phyloP scores from a whole-genome alignment of 2,329 filamentous ascomycete genomes.

The Ophiostoma himal-ulmi region DNA sequence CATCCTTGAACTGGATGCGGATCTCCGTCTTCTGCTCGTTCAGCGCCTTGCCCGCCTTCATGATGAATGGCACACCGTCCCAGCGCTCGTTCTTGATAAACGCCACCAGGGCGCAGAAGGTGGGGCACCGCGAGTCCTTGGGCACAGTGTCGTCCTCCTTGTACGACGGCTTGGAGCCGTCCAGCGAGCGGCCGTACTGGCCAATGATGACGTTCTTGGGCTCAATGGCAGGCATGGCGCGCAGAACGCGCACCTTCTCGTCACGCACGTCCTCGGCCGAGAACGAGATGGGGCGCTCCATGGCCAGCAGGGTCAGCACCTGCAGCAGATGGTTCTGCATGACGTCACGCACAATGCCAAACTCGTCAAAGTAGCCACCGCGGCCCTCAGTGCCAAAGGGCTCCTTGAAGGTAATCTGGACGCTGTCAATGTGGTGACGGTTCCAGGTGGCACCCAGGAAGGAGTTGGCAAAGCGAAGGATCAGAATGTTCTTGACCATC shows the following conservation, averaged over 20 bases:
- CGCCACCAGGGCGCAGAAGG: slow-evolving; percentile 93
- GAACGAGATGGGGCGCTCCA: slow-evolving; percentile 98
- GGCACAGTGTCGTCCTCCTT: slow-evolving; percentile 98
- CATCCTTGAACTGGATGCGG: slow-evolving; percentile 98
- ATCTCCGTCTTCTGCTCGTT: slow-evolving; percentile 99
- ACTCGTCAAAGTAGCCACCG: slow-evolving; percentile 98
- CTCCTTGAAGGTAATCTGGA: slow-evolving; percentile 99
- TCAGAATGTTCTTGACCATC: slow-evolving; percentile 99
- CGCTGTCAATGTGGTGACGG: slow-evolving; percentile 97
- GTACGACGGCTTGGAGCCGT: slow-evolving; percentile 94
- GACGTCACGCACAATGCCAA: slow-evolving; percentile 97
- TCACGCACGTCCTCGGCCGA: slow-evolving; percentile 97
- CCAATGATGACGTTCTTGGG: slow-evolving; percentile 99
- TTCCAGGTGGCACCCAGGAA: slow-evolving; percentile 99
- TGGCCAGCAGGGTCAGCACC: slow-evolving; percentile 89
- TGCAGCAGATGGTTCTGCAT: slow-evolving; percentile 99
- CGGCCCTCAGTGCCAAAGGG: slow-evolving; percentile 97
- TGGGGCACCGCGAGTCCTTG: slow-evolving; percentile 94
- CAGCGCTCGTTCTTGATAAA: slow-evolving; percentile 99
- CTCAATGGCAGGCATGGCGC: slow-evolving; percentile 88
- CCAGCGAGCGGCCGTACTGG: slow-evolving; percentile 93
- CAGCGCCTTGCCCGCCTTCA: slow-evolving; percentile 97
- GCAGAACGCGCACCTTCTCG: slow-evolving; percentile 94
- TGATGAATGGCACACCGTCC: slow-evolving; percentile 98
- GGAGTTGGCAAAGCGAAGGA: slow-evolving; percentile 95